Conservation (phyloP, 2,329 filamentous ascomycete species). For the Microsporum ferrugineum region DNA sequence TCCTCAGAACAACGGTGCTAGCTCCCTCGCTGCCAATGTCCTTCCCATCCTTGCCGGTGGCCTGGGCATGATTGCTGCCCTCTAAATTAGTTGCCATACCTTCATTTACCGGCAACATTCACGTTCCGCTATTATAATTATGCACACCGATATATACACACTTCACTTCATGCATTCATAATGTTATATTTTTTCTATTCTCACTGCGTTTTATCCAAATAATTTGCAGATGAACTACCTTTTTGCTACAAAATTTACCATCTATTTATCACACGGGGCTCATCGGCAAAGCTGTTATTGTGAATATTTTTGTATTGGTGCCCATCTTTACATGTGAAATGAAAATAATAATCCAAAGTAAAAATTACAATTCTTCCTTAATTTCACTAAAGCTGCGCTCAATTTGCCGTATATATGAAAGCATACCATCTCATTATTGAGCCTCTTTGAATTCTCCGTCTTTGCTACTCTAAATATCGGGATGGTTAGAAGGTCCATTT, state of each 20-base stretch:
- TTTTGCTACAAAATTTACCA: background rate
- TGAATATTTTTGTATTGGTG: background rate
- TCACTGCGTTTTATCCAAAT: background rate
- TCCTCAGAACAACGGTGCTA: background rate
- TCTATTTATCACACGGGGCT: background rate
- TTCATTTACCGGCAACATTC: background rate
- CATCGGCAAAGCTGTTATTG: background rate
- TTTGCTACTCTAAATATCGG: background rate
- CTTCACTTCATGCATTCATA: background rate
- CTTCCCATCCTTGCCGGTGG: conserved; percentile 1
- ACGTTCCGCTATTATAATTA: background rate
- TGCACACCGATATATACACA: background rate
- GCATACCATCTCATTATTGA: too few species aligned
- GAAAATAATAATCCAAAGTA: too few species aligned
- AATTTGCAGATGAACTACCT: background rate
- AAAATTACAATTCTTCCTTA: too few species aligned
- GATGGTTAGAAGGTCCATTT: conserved; percentile 20
- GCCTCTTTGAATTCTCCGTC: background rate
- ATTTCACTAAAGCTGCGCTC: too few species aligned
- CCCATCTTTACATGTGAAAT: background rate
- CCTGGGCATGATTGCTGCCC: background rate
- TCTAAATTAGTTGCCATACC: background rate
- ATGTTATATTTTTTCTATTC: background rate
- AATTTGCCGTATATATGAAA: too few species aligned
- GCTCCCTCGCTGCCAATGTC: background rate